Evolutionary conservation across 192 early-diverging fungal species (phyloP).

Genomic region (Dissophora globulifera): DNA sequence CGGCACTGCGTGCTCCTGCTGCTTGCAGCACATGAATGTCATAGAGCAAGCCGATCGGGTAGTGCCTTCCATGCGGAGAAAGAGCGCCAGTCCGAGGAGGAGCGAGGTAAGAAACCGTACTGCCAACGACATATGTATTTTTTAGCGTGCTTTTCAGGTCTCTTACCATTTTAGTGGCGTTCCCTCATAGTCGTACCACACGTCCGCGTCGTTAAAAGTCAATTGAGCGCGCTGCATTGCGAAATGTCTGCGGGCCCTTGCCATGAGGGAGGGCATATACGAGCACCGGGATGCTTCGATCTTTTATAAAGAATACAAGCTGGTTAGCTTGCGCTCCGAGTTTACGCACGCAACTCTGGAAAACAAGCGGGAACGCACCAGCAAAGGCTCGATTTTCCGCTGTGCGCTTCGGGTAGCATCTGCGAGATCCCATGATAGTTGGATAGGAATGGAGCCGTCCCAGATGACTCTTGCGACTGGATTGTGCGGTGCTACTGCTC

Average conservation of each 20-base stretch:
- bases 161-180: conserved; percentile 78
- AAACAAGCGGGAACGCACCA: neutral
- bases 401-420: neutral
- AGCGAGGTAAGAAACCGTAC: too few species aligned
- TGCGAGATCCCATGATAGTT: conserved; percentile 10
- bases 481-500: conserved; percentile 28
- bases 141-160: neutral
- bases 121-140: neutral
- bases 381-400: neutral
- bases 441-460: conserved; percentile 51
- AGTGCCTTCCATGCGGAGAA: conserved; percentile 71
- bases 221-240: conserved; percentile 14
- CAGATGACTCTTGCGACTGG: conserved; percentile 47
- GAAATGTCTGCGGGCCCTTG: conserved; percentile 50
- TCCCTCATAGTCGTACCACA: conserved; percentile 78
- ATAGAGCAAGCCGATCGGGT: conserved; percentile 82
- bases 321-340: neutral
- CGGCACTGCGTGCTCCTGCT: conserved; percentile 2
- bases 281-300: conserved; percentile 65
- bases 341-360: neutral
- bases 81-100: too few species aligned
- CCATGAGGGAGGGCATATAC: conserved; percentile 63
- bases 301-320: conserved; percentile 23
- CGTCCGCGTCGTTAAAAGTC: conserved; percentile 46
- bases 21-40: conserved; percentile 63